Base-by-base conservation (phyloP, 176 grass and related monocot species). In the Thinopyrum elongatum region DNA sequence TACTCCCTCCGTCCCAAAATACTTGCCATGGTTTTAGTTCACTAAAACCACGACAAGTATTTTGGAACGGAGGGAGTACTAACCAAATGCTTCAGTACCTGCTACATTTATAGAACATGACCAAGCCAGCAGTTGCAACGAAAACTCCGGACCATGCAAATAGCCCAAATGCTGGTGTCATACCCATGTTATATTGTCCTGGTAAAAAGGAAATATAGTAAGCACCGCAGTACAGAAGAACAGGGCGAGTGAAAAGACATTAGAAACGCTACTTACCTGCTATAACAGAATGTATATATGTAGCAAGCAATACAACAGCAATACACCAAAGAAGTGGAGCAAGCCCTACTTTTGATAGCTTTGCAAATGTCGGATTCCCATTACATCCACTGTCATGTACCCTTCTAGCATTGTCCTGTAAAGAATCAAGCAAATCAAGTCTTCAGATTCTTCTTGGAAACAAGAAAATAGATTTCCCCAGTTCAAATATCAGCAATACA, bases 51-150 rank as follows among this genome's bases (percentile, higher is more conserved):
- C 47, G 47, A 17, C 14, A 6, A 51, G 5, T 51, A 51, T 51
- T 51, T 51, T 51, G 47, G 14, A 51, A 51, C 47, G 5, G 47
- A 51, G 47, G 47, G 46, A 49, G 46, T 49, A 51, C 47, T 61
- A 73, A 34, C 39, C 31, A 55, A 87, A 70, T 77, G 64, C 21
- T n/a, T 26, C 14, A 53, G 11, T 94, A 99, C 97, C 97, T 99
- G 94, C 92, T 99, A 93, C 97, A 99, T 80, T 89, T 97, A 86
- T 99, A 97, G 88, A 99, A 97, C 94, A 99, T 91, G 65, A 91
- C 70, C 85, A 97, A 83, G 36, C 97, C 97, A 76, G 83, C 88
- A 87, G 87, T 90, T 82, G 97, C 92, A 64, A 97, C 68, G 82
- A 97, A 91, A 84, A 99, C 92, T 62, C 97, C 97, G 14, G 80